Conservation (phyloP, 2,329 filamentous ascomycete genomes). For the Trichoderma koningii region DNA sequence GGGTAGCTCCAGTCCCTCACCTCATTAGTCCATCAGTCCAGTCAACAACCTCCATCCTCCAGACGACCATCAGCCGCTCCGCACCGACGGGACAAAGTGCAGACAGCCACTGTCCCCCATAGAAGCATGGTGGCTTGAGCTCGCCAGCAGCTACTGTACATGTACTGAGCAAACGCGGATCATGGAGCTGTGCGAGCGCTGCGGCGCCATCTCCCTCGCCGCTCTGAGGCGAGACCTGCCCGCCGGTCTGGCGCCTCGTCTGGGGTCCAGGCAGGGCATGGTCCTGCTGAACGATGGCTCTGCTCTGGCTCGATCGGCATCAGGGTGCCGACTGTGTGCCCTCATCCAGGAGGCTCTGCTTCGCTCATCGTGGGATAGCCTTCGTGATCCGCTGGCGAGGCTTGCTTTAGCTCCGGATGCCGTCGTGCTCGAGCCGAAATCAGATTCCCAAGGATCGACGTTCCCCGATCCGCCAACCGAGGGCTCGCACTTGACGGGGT, state of each 20-base stretch:
- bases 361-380: not conserved
- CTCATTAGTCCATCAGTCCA: not conserved
- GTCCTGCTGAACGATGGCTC: conserved; percentile 24
- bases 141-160: not conserved
- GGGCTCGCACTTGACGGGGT: conserved; percentile 24
- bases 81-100: not conserved
- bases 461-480: conserved; percentile 24
- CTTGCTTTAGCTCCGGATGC: conserved; percentile 14
- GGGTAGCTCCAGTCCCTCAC: not conserved
- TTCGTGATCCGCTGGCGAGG: not conserved
- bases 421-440: conserved; percentile 21
- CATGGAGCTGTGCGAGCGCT: conserved; percentile 21
- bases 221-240: conserved; percentile 18
- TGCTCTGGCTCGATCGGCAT: conserved; percentile 17
- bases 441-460: conserved; percentile 20
- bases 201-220: conserved; percentile 10
- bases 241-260: conserved; percentile 3
- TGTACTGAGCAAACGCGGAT: not conserved
- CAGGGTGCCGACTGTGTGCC: conserved; percentile 14
- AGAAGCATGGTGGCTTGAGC: conserved; percentile 22
- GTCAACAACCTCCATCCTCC: not conserved
- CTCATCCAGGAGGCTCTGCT: conserved; percentile 18
- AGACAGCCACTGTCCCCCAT: conserved; percentile 3
- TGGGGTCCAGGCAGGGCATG: conserved; percentile 19
- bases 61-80: conserved; percentile 5